A percentile compares a stretch with the other conserved stretches of the same genome.
Evolutionary conservation across 805 yeast genomes (phyloP).

Genomic region (Saturnispora sekii): DNA sequence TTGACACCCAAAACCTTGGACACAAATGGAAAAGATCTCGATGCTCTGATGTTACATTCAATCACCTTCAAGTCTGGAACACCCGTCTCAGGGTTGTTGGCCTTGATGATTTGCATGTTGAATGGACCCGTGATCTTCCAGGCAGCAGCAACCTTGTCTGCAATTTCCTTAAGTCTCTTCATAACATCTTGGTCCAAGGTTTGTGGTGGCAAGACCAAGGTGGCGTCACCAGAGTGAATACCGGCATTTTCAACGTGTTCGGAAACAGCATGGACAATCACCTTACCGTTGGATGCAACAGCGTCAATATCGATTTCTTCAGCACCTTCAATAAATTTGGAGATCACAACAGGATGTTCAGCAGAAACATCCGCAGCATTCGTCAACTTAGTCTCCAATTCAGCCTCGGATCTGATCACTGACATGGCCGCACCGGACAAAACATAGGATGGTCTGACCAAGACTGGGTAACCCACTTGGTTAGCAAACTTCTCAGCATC

Average conservation of each 20-base stretch:
- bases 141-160: slow-evolving; percentile 93
- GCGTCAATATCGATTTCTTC: slow-evolving; percentile 97
- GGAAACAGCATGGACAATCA: slow-evolving; percentile 89
- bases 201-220: slow-evolving; percentile 94
- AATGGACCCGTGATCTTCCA: slow-evolving; percentile 95
- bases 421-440: slow-evolving; percentile 99
- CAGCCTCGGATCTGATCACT: slow-evolving; percentile 70
- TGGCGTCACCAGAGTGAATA: slow-evolving; percentile 99
- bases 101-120: slow-evolving; percentile 92
- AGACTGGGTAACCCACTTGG: slow-evolving; percentile 86
- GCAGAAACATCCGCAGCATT: slow-evolving; percentile 89
- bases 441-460: slow-evolving; percentile 96
- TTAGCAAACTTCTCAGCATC: slow-evolving; percentile 83
- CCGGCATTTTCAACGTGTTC: slow-evolving; percentile 99
- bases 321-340: slow-evolving; percentile 93
- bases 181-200: slow-evolving; percentile 89
- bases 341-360: slow-evolving; percentile 95
- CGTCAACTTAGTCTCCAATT: slow-evolving; percentile 71
- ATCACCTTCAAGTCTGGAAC: slow-evolving; percentile 78
- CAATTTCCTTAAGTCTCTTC: slow-evolving; percentile 82
- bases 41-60: slow-evolving; percentile 97
- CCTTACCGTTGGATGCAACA: slow-evolving; percentile 82
- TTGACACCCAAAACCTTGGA: slow-evolving; percentile 93
- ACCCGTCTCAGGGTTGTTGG: slow-evolving; percentile 78
- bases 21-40: slow-evolving; percentile 98